Percentiles rank a stretch among this genome's conserved stretches.
Conservation (phyloP, 257 asterid species). For the Fraxinus cuspidata region DNA sequence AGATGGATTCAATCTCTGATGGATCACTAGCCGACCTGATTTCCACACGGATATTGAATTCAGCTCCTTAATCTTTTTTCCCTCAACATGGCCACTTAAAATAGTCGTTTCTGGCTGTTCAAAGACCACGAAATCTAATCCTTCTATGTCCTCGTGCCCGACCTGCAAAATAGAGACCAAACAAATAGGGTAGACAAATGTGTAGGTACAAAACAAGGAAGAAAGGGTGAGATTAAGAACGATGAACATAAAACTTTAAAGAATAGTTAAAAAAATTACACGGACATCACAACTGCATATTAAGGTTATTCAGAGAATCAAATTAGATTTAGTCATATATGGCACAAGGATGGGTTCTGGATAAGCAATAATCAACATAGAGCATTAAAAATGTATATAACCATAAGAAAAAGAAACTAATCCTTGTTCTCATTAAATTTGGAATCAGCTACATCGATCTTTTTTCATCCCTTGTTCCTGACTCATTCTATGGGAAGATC, state of each 20-base stretch:
- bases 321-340: background rate
- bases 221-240: background rate
- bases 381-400: background rate
- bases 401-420: background rate
- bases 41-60: slow-evolving; percentile 70
- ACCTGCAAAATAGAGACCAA: slow-evolving; percentile 50
- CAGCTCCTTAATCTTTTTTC: slow-evolving; percentile 63
- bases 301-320: background rate
- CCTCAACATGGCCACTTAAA: slow-evolving; percentile 84
- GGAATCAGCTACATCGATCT: background rate
- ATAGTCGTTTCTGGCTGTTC: slow-evolving; percentile 85
- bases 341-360: background rate
- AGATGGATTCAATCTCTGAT: slow-evolving; percentile 62
- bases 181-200: slow-evolving; percentile 10
- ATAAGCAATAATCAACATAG: background rate
- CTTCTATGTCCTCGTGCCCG: slow-evolving; percentile 62
- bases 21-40: slow-evolving; percentile 68
- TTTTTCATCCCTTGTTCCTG: background rate
- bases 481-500: no score
- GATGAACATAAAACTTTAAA: background rate
- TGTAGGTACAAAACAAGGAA: slow-evolving; percentile 19
- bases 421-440: background rate
- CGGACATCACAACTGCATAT: background rate
- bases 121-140: slow-evolving; percentile 77
- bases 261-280: background rate